These are phyloP conservation scores for Colletotrichum abscissum DNA, from an alignment of 2,329 filamentous ascomycete genomes.

Conservation along the genomic window DNA sequence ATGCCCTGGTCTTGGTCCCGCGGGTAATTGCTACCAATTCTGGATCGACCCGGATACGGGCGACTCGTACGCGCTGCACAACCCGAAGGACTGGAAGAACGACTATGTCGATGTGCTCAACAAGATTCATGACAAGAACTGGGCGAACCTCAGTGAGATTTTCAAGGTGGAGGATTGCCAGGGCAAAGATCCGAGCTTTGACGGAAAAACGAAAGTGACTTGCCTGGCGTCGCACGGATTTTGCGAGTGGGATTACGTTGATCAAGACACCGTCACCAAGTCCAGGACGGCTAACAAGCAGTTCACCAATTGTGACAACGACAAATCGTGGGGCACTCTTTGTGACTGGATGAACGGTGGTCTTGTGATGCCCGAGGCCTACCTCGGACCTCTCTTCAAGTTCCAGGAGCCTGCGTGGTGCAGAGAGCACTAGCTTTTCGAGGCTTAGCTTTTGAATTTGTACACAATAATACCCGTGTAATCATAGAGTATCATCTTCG, in stretches of 20 bases:
- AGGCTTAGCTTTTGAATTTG: not conserved
- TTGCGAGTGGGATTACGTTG: slow-evolving; percentile 40
- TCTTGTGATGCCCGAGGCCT: slow-evolving; percentile 39
- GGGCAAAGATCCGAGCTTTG: slow-evolving; percentile 38
- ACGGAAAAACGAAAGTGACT: slow-evolving; percentile 36
- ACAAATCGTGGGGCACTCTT: slow-evolving; percentile 36
- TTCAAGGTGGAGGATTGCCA: slow-evolving; percentile 41
- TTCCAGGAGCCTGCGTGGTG: not conserved
- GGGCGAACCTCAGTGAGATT: slow-evolving; percentile 40
- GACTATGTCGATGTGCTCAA: slow-evolving; percentile 38
- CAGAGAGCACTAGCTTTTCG: not conserved
- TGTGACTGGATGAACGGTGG: slow-evolving; percentile 38
- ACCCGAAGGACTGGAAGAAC: slow-evolving; percentile 39
- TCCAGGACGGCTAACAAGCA: slow-evolving; percentile 24
- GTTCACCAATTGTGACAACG: slow-evolving; percentile 40
- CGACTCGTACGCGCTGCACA: slow-evolving; percentile 41
- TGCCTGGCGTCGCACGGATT: slow-evolving; percentile 40
- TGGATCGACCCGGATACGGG: slow-evolving; percentile 38
- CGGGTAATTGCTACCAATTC: slow-evolving; percentile 38
- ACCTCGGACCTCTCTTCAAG: slow-evolving; percentile 39
- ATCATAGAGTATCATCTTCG: no score
- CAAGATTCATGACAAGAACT: slow-evolving; percentile 39
- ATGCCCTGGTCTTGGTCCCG: slow-evolving; percentile 24
- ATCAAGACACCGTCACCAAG: not conserved
- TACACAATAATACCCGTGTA: not conserved